phyloP scores from a whole-genome alignment of 352 stramenopile species.

The Phytophthora rubi region DNA sequence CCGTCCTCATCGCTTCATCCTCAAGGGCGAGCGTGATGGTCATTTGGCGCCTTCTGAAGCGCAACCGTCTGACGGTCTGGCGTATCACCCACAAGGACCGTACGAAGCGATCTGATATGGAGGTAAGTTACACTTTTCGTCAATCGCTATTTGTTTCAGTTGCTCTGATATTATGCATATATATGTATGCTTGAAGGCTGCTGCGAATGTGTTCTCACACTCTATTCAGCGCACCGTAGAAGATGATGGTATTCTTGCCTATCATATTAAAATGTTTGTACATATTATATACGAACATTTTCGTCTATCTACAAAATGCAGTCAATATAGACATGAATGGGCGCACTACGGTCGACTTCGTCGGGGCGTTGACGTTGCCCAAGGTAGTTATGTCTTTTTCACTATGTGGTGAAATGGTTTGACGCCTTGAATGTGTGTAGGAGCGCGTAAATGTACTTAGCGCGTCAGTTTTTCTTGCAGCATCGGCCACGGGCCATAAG shows the following conservation, averaged over 20 bases:
- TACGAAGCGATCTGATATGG: too few species aligned
- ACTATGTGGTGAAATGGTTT: neutral
- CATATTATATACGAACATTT: too few species aligned
- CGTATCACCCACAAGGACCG: too few species aligned
- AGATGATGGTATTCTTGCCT: conserved; percentile 5
- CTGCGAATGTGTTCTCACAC: conserved; percentile 1
- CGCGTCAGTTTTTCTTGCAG: conserved; percentile 1
- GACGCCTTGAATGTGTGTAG: neutral
- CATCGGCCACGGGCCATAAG: conserved; percentile 3
- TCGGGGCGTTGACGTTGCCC: neutral
- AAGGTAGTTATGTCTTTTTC: conserved; percentile 9
- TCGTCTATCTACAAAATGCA: conserved; percentile 3
- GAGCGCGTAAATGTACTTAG: neutral
- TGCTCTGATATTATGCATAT: neutral
- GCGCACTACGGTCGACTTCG: conserved; percentile 2
- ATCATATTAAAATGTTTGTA: neutral
- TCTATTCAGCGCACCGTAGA: conserved; percentile 2
- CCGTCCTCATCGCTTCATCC: too few species aligned
- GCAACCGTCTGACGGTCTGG: too few species aligned
- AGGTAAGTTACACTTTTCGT: too few species aligned
- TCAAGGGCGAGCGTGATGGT: too few species aligned
- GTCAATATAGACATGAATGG: conserved; percentile 9
- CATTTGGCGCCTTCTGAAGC: too few species aligned
- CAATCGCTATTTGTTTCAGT: too few species aligned
- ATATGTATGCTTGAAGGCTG: neutral